Conservation (phyloP, 1,139 yeast species). For the Suhomyces anneliseae region DNA sequence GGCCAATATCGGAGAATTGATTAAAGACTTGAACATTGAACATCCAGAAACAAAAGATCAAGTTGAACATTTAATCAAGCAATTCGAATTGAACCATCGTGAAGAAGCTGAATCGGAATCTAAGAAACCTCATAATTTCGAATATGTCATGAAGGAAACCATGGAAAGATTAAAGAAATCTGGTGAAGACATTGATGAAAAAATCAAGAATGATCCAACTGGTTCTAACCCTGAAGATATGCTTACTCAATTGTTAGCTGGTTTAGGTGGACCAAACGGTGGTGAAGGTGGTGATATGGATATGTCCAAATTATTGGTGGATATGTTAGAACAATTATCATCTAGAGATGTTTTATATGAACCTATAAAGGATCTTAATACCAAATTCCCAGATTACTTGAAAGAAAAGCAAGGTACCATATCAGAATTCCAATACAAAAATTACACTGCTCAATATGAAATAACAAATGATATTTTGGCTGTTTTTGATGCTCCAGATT, state of each 20-base stretch:
- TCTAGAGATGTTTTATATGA: constrained; percentile 86
- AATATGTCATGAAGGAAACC: constrained; percentile 77
- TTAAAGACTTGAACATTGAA: constrained; percentile 56
- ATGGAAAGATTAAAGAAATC: constrained; percentile 73
- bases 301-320: constrained; percentile 64
- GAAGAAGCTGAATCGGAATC: constrained; percentile 38
- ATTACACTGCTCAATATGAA: constrained; percentile 56
- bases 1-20: constrained; percentile 52
- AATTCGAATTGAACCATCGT: constrained; percentile 41
- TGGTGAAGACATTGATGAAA: constrained; percentile 65
- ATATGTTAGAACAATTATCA: constrained; percentile 80
- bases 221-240: constrained; percentile 57
- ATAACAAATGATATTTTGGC: constrained; percentile 54
- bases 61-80: constrained; percentile 50
- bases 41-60: constrained; percentile 63
- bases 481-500: constrained; percentile 57
- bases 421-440: constrained; percentile 47
- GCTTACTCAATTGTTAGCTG: constrained; percentile 54
- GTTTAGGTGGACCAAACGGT: constrained; percentile 36
- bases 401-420: constrained; percentile 47
- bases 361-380: constrained; percentile 79
- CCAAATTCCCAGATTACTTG: constrained; percentile 67
- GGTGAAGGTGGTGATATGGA: constrained; percentile 51
- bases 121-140: constrained; percentile 50
- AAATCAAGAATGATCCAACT: constrained; percentile 51